Evolutionary conservation across 768 basidiomycete species (phyloP).

Genomic region (Ramaria rubella): DNA sequence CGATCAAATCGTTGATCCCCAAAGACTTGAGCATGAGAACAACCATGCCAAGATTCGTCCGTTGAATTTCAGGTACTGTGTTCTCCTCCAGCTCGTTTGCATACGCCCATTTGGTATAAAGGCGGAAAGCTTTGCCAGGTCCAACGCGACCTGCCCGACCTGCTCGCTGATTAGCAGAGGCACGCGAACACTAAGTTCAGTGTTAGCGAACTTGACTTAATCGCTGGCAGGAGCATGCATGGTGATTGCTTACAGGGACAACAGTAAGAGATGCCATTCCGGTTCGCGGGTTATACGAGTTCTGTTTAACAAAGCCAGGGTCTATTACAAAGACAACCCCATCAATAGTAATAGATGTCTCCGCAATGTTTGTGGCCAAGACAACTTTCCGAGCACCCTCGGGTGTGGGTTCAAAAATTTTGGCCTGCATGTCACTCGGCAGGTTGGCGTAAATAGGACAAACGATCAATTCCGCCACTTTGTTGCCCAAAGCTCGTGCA

Average conservation of each 20-base stretch:
- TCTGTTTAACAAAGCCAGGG: slow-evolving; percentile 98
- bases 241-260: slow-evolving; percentile 65
- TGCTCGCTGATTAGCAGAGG: slow-evolving; percentile 94
- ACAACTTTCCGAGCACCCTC: slow-evolving; percentile 96
- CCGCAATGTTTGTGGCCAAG: slow-evolving; percentile 98
- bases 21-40: slow-evolving; percentile 92
- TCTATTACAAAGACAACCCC: slow-evolving; percentile 99
- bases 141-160: slow-evolving; percentile 97
- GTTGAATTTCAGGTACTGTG: slow-evolving; percentile 96
- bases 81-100: slow-evolving; percentile 93
- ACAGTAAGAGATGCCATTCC: slow-evolving; percentile 97
- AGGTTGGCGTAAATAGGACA: slow-evolving; percentile 98
- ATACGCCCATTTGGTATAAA: slow-evolving; percentile 99
- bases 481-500: slow-evolving; percentile 89
- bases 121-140: slow-evolving; percentile 95
- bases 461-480: slow-evolving; percentile 87
- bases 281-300: slow-evolving; percentile 96
- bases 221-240: background rate
- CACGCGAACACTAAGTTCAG: slow-evolving; percentile 89
- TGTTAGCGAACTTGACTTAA: background rate
- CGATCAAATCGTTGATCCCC: slow-evolving; percentile 96
- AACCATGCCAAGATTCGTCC: slow-evolving; percentile 96
- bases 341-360: slow-evolving; percentile 98
- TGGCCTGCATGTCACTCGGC: slow-evolving; percentile 99
- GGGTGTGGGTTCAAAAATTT: slow-evolving; percentile 98